phyloP scores from a whole-genome alignment of 2,329 filamentous ascomycete species.

The Nemania sp. region DNA sequence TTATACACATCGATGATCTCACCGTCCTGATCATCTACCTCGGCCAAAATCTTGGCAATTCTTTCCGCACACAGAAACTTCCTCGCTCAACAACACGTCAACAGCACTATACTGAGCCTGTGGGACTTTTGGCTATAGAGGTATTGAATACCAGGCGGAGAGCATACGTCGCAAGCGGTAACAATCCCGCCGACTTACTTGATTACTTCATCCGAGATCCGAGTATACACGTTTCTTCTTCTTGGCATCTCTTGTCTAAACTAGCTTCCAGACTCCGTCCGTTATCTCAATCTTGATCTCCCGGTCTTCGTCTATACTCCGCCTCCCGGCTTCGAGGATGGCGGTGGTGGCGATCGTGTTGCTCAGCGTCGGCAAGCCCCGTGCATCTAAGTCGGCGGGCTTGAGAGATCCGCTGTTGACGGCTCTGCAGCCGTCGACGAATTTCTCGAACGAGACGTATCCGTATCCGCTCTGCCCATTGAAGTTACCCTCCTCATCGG shows the following conservation, averaged over 20 bases:
- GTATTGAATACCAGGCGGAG: too few species aligned
- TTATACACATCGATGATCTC: neutral
- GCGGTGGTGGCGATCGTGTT: slow-evolving; percentile 93
- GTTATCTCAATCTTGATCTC: slow-evolving; percentile 74
- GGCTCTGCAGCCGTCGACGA: slow-evolving; percentile 81
- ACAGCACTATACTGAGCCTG: too few species aligned
- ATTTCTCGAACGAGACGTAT: slow-evolving; percentile 95
- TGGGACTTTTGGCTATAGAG: too few species aligned
- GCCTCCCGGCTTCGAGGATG: slow-evolving; percentile 83
- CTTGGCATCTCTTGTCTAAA: slow-evolving; percentile 38
- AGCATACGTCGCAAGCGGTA: too few species aligned
- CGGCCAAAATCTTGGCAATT: too few species aligned
- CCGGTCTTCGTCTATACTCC: slow-evolving; percentile 81
- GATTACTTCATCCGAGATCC: too few species aligned
- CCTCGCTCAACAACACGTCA: too few species aligned
- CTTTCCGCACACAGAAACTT: too few species aligned
- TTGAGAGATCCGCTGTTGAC: slow-evolving; percentile 75
- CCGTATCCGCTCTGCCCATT: slow-evolving; percentile 89
- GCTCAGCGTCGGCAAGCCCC: slow-evolving; percentile 80
- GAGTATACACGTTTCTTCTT: too few species aligned
- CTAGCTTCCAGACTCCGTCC: slow-evolving; percentile 69
- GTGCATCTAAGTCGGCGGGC: slow-evolving; percentile 76
- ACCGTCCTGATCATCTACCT: too few species aligned
- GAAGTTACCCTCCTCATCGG: slow-evolving; percentile 94
- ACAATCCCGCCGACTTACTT: too few species aligned